These are phyloP conservation scores for Blastomyces emzantsi DNA, from an alignment of 2,329 filamentous ascomycete genomes.

Conservation along the genomic window DNA sequence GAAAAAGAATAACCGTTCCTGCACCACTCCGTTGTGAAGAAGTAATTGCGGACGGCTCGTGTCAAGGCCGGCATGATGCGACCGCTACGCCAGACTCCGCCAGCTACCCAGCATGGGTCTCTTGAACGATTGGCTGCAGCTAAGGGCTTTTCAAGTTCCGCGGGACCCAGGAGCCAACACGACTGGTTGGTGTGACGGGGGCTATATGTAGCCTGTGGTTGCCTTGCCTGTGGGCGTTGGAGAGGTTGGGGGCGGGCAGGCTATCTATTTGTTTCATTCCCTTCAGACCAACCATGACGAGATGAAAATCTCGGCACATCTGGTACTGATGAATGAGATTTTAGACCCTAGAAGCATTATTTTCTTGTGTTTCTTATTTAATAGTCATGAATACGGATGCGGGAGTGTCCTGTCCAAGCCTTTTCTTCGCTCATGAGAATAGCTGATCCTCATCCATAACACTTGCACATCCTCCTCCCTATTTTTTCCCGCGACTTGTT, in stretches of 20 bases:
- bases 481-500: not conserved
- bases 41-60: not conserved
- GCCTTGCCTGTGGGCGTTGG: no score
- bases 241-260: not conserved
- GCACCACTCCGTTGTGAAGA: not conserved
- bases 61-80: not conserved
- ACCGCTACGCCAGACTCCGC: not conserved
- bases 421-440: not conserved
- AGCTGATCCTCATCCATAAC: not conserved
- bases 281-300: not conserved
- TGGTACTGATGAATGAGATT: not conserved
- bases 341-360: not conserved
- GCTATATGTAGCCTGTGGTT: no score
- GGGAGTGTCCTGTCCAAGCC: not conserved
- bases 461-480: not conserved
- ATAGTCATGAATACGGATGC: not conserved
- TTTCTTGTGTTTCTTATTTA: not conserved
- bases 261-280: not conserved
- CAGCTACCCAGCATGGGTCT: not conserved
- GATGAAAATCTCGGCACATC: not conserved
- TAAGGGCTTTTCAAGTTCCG: no score
- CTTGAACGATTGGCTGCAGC: no score
- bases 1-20: no score
- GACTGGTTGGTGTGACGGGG: not conserved
- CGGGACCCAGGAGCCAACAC: not conserved